Evolutionary conservation across 805 yeast genomes (phyloP), one percentile per base, ranked within the genome.

Genomic region (Pichia manshurica): DNA sequence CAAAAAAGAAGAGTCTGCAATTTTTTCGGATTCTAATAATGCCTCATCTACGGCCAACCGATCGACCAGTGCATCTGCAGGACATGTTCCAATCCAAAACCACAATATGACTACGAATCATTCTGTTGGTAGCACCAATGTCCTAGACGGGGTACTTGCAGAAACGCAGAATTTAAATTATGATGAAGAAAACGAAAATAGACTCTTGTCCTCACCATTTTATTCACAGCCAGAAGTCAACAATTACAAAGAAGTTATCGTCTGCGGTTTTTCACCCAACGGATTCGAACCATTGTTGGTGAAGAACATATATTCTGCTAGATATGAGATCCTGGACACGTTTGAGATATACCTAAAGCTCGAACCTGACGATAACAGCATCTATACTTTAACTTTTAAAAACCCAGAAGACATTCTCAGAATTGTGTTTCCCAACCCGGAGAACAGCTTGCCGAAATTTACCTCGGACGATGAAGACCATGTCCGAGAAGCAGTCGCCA

Each of bases 321-420:
- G 46, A 25, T 37, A 38, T 8, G 43, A 41, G 17, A n/a, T 48
- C 3, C 38, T 40, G 22, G 51, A 53, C 36, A 31, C 49, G 7
- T 46, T 53, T 31, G 56, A 53, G 28, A 7, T 53, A 2, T 53
- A 44, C 36, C 29, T 53, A 8, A 45, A 35, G 32, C 40, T 40
- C 23, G n/a, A 9, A n/a, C 19, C 13, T 5, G 32, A 32, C 3
- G 48, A 46, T n/a, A 17, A 9, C 3, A 25, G 16, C 12, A 25
- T 39, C 10, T 48, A 40, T 22, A 48, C 50, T 3, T 29, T 48
- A 8, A n/a, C 42, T 19, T 48, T 48, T 16, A 25, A 8, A 12
- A 9, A 36, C 10, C 29, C 47, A 2, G 42, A 42, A 3, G 46
- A 46, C 33, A 32, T 42, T 4, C 23, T 20, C 8, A 16, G 25